These are phyloP conservation scores for Microbotryomycetes sp. DNA, from an alignment of 1,284 basidiomycete genomes.

Conservation along the genomic window DNA sequence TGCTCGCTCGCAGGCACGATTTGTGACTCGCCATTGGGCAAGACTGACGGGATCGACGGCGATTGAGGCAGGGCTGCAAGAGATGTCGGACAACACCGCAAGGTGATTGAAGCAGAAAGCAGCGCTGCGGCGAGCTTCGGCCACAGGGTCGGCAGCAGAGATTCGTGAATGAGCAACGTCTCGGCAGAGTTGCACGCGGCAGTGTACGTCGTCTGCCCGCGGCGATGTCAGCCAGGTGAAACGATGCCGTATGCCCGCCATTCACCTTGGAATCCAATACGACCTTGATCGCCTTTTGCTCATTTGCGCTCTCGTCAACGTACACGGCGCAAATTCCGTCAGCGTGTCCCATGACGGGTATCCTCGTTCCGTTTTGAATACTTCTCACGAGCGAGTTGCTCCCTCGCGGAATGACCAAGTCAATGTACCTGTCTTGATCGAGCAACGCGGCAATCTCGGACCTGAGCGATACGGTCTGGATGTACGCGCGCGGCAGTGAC, in stretches of 20 bases:
- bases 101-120: slow-evolving; percentile 59
- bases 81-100: slow-evolving; percentile 68
- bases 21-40: slow-evolving; percentile 32
- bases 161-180: slow-evolving; percentile 76
- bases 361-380: slow-evolving; percentile 84
- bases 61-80: slow-evolving; percentile 46
- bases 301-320: slow-evolving; percentile 73
- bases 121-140: slow-evolving; percentile 67
- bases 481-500: slow-evolving; percentile 65
- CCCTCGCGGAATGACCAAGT: slow-evolving; percentile 93
- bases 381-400: slow-evolving; percentile 81
- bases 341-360: slow-evolving; percentile 98
- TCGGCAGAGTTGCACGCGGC: slow-evolving; percentile 94
- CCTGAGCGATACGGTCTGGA: slow-evolving; percentile 90
- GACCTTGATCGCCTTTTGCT: slow-evolving; percentile 69
- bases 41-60: slow-evolving; percentile 37
- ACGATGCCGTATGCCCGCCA: neutral
- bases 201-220: slow-evolving; percentile 76
- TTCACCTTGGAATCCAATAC: slow-evolving; percentile 85
- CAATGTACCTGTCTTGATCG: slow-evolving; percentile 81
- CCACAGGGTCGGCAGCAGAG: slow-evolving; percentile 66
- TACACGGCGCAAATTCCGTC: slow-evolving; percentile 89
- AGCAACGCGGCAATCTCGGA: slow-evolving; percentile 82
- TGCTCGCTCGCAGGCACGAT: slow-evolving; percentile 40
- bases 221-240: neutral